Evolutionary conservation across 2,329 filamentous ascomycete species (phyloP).

Genomic region (Trichoderma hamatum): DNA sequence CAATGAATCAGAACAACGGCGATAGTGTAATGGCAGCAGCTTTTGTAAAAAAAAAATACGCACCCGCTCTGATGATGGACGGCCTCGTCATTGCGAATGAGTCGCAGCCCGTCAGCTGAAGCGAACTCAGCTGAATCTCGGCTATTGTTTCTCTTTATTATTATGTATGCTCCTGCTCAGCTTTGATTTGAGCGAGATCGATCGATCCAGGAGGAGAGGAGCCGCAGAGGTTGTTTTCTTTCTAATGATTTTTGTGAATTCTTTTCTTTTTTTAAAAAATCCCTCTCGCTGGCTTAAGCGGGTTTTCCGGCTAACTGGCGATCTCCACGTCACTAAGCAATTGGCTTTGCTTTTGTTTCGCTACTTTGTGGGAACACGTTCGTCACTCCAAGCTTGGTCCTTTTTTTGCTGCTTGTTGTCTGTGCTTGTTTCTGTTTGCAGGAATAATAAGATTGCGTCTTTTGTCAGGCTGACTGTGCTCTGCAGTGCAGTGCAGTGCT

Average conservation of each 20-base stretch:
- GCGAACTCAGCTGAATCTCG: not conserved
- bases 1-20: not conserved
- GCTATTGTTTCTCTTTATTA: not conserved
- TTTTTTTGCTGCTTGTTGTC: not conserved
- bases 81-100: conserved; percentile 58
- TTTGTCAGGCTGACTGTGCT: not conserved
- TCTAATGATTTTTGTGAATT: not conserved
- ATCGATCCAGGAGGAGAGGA: not conserved
- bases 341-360: not conserved
- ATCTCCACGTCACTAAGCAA: conserved; percentile 15
- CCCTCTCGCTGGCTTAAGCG: not conserved
- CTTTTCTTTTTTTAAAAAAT: not conserved
- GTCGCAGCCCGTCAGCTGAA: conserved; percentile 20
- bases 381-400: not conserved
- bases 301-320: conserved; percentile 13
- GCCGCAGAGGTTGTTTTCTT: not conserved
- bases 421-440: not conserved
- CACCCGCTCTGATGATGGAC: conserved; percentile 63
- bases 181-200: not conserved
- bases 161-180: not conserved
- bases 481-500: not conserved
- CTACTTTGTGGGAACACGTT: not conserved
- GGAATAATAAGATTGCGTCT: not conserved
- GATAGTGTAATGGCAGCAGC: too few species aligned
- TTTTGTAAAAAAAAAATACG: too few species aligned